Base-by-base conservation (phyloP, 768 basidiomycete genomes). In the Lyophyllum shimeji region DNA sequence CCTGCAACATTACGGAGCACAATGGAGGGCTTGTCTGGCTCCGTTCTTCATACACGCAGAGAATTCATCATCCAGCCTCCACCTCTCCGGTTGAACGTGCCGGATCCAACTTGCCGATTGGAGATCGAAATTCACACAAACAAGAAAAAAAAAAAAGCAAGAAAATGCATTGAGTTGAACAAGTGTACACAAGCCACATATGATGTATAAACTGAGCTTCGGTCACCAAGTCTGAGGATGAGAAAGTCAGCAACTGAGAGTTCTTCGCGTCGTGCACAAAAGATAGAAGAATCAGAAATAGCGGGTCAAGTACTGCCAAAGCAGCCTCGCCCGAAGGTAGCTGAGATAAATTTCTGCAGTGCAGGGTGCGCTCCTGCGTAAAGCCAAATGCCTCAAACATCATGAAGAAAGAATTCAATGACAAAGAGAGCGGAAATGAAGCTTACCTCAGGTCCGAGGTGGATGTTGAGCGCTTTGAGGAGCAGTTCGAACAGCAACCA, bases 341-440 rank as follows among this genome's bases (percentile, higher is more conserved):
- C 88, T 90, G 89, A 91, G 89, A 82, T 89, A 79, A 69, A 63
- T 84, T 86, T 91, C 89, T 88, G 85, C 89, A 90, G 71, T 76
- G 86, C 85, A 82, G 81, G 82, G 72, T 62, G 65, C 78, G 65
- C 68, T 70, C 81, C 76, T 75, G 83, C 87, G 62, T 90, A 89
- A 90, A 90, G 89, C 89, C 88, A 90, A 90, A 90, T 90, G 89
- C 89, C 89, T 90, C 89, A 89, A 89, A 85, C 88, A 90, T 90
- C 89, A 86, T 83, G 62, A 46, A 52, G 29, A 46, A 49, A 27
- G 44, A 40, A 47, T 54, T 59, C 24, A 29, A 60, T 57, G 25
- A 56, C 42, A 45, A n/a, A 18, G 3, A 9, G 2, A 12, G 34
- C 34, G 34, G 29, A 18, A 25, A 46, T 13, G 50, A 62, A 44